phyloP scores from a whole-genome alignment of 2,329 filamentous ascomycete genomes.

The Phoma sp. region DNA sequence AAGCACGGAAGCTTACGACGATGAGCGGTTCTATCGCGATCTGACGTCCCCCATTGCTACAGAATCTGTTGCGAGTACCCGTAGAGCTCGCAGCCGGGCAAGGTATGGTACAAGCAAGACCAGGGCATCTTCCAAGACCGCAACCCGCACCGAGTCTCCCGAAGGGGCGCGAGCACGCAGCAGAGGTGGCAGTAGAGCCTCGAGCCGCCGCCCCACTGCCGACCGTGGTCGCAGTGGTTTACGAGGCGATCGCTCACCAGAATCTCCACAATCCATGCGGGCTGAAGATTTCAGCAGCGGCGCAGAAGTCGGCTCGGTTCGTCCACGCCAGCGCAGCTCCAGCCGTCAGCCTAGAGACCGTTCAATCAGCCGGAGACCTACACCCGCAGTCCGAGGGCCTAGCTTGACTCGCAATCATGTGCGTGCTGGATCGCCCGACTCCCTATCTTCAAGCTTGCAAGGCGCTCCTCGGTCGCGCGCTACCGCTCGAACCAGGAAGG shows the following conservation, averaged over 20 bases:
- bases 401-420: conserved; percentile 43
- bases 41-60: conserved; percentile 45
- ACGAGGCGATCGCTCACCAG: conserved; percentile 68
- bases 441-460: conserved; percentile 40
- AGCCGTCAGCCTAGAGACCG: conserved; percentile 56
- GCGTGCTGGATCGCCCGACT: conserved; percentile 46
- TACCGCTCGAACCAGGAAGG: conserved; percentile 49
- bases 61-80: conserved; percentile 46
- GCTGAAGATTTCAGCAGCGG: conserved; percentile 60
- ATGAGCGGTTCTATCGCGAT: conserved; percentile 55
- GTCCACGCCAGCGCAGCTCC: conserved; percentile 58
- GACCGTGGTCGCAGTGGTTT: conserved; percentile 45
- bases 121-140: conserved; percentile 45
- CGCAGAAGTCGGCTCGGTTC: conserved; percentile 67
- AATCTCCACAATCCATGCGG: conserved; percentile 79
- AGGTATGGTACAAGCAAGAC: conserved; percentile 41
- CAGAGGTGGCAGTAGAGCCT: conserved; percentile 40
- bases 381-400: conserved; percentile 36
- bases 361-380: conserved; percentile 44
- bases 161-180: conserved; percentile 38
- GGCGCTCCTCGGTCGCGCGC: conserved; percentile 32
- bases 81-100: conserved; percentile 42
- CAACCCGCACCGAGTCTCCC: conserved; percentile 44
- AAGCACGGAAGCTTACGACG: conserved; percentile 55
- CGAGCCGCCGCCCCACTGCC: conserved; percentile 44